These are phyloP conservation scores for Cladophialophora exuberans DNA, from an alignment of 2,329 filamentous ascomycete genomes.

Conservation along the genomic window DNA sequence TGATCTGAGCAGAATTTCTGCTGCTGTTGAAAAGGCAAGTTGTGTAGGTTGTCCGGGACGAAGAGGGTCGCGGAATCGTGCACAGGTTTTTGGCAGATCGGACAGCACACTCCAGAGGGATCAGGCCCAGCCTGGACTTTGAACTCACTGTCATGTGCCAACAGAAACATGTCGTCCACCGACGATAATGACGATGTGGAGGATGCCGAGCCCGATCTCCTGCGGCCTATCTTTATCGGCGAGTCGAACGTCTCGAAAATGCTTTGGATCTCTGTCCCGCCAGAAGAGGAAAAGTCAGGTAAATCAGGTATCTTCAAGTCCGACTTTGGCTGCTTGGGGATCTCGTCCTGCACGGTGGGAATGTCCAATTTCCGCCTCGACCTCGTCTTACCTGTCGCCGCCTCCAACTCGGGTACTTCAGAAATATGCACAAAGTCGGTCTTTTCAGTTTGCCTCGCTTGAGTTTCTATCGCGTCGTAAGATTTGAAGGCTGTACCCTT, in stretches of 20 bases:
- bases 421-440: constrained; percentile 10
- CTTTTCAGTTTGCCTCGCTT: not conserved
- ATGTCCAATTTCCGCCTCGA: constrained; percentile 6
- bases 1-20: constrained; percentile 32
- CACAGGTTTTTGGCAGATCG: constrained; percentile 15
- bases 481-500: constrained; percentile 8
- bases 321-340: not conserved
- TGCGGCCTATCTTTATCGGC: not conserved
- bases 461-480: constrained; percentile 12
- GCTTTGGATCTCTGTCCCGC: constrained; percentile 10
- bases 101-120: constrained; percentile 9
- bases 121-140: not conserved
- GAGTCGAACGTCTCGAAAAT: constrained; percentile 9
- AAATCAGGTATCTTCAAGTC: constrained; percentile 20
- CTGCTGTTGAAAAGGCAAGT: constrained; percentile 28
- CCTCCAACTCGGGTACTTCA: not conserved
- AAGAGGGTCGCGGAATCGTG: constrained; percentile 11
- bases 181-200: constrained; percentile 28
- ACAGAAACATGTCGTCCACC: constrained; percentile 23
- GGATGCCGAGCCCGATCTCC: constrained; percentile 21
- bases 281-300: constrained; percentile 22
- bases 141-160: constrained; percentile 23
- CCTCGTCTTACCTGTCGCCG: not conserved
- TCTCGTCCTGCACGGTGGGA: constrained; percentile 5
- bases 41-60: constrained; percentile 25